phyloP scores from a whole-genome alignment of 2,329 filamentous ascomycete genomes.

The Torrubiella hemipterigena region DNA sequence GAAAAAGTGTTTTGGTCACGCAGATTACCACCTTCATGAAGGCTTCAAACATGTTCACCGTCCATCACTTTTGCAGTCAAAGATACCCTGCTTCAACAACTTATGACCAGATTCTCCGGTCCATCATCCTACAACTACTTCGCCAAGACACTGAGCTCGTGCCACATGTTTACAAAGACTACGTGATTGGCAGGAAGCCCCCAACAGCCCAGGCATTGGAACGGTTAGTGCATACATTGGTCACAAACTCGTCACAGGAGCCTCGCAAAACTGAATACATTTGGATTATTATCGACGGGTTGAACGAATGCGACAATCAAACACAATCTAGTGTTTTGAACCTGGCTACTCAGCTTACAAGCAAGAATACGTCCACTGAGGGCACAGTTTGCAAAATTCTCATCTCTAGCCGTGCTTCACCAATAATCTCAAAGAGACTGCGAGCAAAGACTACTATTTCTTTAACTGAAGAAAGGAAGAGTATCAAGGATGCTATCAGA shows the following conservation, averaged over 20 bases:
- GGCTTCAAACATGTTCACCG: conserved; percentile 8
- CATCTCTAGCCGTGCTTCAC: too few relatives aligned
- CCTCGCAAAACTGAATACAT: neutral
- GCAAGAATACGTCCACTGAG: too few relatives aligned
- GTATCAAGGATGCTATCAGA: too few relatives aligned
- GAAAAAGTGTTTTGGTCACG: conserved; percentile 21
- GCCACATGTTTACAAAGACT: conserved; percentile 9
- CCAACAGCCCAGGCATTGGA: too few relatives aligned
- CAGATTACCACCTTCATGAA: conserved; percentile 18
- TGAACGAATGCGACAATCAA: conserved; percentile 15
- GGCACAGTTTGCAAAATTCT: too few relatives aligned
- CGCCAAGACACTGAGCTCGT: too few relatives aligned
- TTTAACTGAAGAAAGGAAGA: too few relatives aligned
- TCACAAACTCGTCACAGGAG: neutral
- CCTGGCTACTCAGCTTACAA: too few relatives aligned
- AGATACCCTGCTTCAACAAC: conserved; percentile 15
- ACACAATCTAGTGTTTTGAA: too few relatives aligned
- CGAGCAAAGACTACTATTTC: too few relatives aligned
- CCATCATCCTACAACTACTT: conserved; percentile 19
- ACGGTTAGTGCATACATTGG: too few relatives aligned
- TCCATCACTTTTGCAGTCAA: conserved; percentile 22
- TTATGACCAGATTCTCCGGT: conserved; percentile 19
- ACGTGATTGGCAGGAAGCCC: conserved; percentile 11
- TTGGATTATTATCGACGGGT: conserved; percentile 17
- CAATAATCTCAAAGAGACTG: too few relatives aligned